Evolutionary conservation across 192 early-diverging fungal genomes (phyloP), one percentile per base, ranked within the genome.

Genomic region (Linnemannia zychae): DNA sequence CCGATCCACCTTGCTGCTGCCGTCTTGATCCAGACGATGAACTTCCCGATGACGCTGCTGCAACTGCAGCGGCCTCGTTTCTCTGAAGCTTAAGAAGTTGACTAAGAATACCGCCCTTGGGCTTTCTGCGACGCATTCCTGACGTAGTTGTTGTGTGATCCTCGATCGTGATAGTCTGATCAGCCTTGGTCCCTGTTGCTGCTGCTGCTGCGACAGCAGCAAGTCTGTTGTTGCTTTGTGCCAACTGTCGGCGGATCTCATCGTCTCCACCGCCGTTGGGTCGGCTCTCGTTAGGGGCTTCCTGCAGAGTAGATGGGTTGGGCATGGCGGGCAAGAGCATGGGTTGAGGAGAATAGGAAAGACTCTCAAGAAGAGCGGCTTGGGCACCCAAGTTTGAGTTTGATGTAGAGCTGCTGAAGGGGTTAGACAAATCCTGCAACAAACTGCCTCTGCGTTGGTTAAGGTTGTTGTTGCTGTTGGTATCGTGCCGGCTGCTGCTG

Each of bases 91-190:
- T 84, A 9, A 84, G 49, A 0, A 84, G 37, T 28, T 84, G 82
- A 74, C 82, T 84, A 3, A 84, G 40, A 53, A 84, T 78, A 22
- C 82, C 82, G 9, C 82, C 82, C 50, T 84, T 84, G 13, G 76
- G 75, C 31, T 84, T 84, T 34, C 82, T 77, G n/a, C 48, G 76
- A 50, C 82, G 75, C 65, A 84, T 40, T 40, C 82, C 76, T 11
- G 68, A 2, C 1, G 57, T 28, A 49, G 69, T n/a, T 12, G 28
- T 18, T 22, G 52, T 33, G 7, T 67, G 47, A 7, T 18, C 66
- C 0, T 47, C 38, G 15, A 36, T 33, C 44, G 49, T 57, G 36
- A 33, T 16, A 36, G 24, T 46, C 13, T 52, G 49, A 57, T 20
- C 33, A 40, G 57, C 24, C 13, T 63, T 28, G 2, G 24, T 63